Evolutionary conservation across 176 grass and related monocot species (phyloP).

Genomic region (Oryza meridionalis): DNA sequence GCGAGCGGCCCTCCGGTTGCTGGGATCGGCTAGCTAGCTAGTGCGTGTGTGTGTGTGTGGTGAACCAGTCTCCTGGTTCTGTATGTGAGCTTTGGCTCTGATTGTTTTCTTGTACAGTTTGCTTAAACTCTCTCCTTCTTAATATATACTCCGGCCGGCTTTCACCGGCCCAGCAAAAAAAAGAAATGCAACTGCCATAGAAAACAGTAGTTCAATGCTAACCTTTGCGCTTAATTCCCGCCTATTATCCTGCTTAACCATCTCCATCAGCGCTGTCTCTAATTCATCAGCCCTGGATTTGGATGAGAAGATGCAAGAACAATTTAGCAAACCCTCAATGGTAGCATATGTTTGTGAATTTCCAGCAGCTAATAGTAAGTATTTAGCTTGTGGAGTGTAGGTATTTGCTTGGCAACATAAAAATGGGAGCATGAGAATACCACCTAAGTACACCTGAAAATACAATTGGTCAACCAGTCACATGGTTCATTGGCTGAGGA

Average conservation of each 20-base stretch:
- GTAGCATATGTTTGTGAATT: background rate
- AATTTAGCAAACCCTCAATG: constrained; percentile 13
- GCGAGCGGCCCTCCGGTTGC: too few species aligned
- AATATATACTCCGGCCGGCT: too few species aligned
- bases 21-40: too few species aligned
- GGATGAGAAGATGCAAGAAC: constrained; percentile 30
- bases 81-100: too few species aligned
- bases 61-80: too few species aligned
- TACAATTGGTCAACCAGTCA: background rate
- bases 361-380: background rate
- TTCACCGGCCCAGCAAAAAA: too few species aligned
- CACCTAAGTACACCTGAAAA: background rate
- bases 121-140: too few species aligned
- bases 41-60: too few species aligned
- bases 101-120: too few species aligned
- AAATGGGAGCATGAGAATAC: constrained; percentile 8
- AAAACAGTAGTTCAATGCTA: constrained; percentile 27
- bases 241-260: constrained; percentile 98
- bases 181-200: background rate
- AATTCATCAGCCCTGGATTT: constrained; percentile 87
- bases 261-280: constrained; percentile 97
- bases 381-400: background rate
- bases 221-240: constrained; percentile 92
- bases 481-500: background rate
- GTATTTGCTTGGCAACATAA: constrained; percentile 2